These are phyloP conservation scores for Tulasnella sp. DNA, from an alignment of 768 basidiomycete genomes.

Conservation along the genomic window DNA sequence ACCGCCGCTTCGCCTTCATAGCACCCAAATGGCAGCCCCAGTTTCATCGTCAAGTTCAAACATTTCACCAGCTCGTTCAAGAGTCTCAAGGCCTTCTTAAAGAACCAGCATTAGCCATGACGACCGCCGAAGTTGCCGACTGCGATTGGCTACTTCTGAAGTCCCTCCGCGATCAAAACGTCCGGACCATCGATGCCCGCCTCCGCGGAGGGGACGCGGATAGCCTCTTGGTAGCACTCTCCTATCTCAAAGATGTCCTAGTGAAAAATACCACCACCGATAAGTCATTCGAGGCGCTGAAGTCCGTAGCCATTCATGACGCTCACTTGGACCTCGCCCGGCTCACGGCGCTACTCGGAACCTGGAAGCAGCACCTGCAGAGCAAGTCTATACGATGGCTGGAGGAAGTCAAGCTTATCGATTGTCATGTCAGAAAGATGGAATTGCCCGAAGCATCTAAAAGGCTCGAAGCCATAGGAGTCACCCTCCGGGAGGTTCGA, in stretches of 20 bases:
- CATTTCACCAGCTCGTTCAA: not conserved
- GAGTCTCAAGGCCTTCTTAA: not conserved
- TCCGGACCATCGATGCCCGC: not conserved
- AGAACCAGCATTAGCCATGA: not conserved
- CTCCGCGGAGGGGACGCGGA: not conserved
- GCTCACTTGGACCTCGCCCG: not conserved
- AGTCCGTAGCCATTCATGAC: not conserved
- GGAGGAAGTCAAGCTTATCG: not conserved
- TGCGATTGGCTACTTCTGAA: not conserved
- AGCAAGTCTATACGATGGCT: not conserved
- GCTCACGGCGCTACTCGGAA: not conserved
- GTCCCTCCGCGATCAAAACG: not conserved
- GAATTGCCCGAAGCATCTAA: not conserved
- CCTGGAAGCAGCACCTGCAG: not conserved
- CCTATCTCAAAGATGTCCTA: not conserved
- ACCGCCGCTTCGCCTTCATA: not conserved
- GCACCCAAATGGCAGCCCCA: not conserved
- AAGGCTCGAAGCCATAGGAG: not conserved
- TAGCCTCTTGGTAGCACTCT: not conserved
- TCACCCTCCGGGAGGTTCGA: too few relatives aligned
- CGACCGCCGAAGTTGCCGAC: not conserved
- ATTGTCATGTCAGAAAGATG: not conserved
- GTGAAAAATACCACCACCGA: not conserved
- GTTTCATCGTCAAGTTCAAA: too few relatives aligned
- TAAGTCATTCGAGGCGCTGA: not conserved